A percentile compares a stretch with the other conserved stretches of the same genome.
phyloP scores from a whole-genome alignment of 441 rosid species.

The Melastoma candidum region DNA sequence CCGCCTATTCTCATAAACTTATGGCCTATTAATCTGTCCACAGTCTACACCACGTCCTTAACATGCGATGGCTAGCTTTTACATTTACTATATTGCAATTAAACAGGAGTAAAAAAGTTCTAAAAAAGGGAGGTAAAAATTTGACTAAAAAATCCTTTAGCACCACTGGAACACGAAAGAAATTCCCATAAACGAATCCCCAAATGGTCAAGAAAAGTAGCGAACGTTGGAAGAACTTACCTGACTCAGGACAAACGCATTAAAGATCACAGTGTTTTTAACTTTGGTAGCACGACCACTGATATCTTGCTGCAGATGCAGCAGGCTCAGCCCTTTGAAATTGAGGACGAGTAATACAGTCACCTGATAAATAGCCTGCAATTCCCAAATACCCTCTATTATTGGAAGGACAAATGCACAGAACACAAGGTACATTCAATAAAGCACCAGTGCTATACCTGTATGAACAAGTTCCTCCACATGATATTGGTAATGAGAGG shows the following conservation, averaged over 20 bases:
- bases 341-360: constrained; percentile 64
- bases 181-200: no score
- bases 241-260: constrained; percentile 88
- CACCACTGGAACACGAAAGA: no score
- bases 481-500: constrained; percentile 89
- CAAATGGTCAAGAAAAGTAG: background rate
- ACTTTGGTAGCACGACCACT: constrained; percentile 41
- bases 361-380: constrained; percentile 87
- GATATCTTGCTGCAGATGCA: constrained; percentile 31
- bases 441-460: constrained; percentile 34
- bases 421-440: background rate
- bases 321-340: constrained; percentile 58
- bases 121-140: no score
- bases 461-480: constrained; percentile 96
- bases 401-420: background rate
- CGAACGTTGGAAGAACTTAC: constrained; percentile 27
- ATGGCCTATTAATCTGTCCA: no score
- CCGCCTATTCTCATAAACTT: no score
- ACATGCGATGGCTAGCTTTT: no score
- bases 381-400: constrained; percentile 1
- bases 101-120: no score
- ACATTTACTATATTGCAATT: no score
- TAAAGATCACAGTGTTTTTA: constrained; percentile 86
- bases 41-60: no score
- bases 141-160: no score